Base-by-base conservation (phyloP, 257 asterid genomes). In the Solanum neorickii region DNA sequence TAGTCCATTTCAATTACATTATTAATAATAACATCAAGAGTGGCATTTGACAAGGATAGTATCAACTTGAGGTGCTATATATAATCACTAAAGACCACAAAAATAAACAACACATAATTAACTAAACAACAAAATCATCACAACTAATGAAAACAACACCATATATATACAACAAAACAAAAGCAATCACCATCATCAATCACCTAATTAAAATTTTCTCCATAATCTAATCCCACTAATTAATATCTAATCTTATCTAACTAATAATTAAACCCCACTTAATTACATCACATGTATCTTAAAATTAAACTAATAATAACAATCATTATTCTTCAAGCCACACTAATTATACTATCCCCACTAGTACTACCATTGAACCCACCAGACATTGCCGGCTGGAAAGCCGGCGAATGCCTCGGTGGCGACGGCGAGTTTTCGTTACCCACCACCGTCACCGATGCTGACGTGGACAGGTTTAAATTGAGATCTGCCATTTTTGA, bases 331-430 rank as follows among this genome's bases (percentile, higher is more conserved):
- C 94, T 85, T 96, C 93, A 96, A 89, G 99, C 98, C 73, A 96
- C 99, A 88, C 98, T 95, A 25, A 96, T 95, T 88, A 95, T 95
- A 92, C 93, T 92, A 89, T 97, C 98, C 89, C 98, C 98, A 91
- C 98, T 94, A 88, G 93, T 91, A 47, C 92, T 95, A 84, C 42
- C 84, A 80, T 87, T 94, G 84, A 94, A 95, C 91, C 93, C 89
- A 76, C 90, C 88, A 3, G 97, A 93, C 94, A 95, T 89, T 33
- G 89, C 90, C 69, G 93, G 96, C 84, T 94, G 96, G 88, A 92
- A 94, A 20, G 94, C 91, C 39, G 98, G 85, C 37, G 91, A 41
- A 85, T 90, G 97, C 52, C 91, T 89, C 10, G 87, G 4, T 72
- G 44, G 87, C 23, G 94, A 70, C 18, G 94, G 84, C 21, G 92